Base-by-base conservation (phyloP, 176 grass and related monocot species). In the Paspalum vaginatum region DNA sequence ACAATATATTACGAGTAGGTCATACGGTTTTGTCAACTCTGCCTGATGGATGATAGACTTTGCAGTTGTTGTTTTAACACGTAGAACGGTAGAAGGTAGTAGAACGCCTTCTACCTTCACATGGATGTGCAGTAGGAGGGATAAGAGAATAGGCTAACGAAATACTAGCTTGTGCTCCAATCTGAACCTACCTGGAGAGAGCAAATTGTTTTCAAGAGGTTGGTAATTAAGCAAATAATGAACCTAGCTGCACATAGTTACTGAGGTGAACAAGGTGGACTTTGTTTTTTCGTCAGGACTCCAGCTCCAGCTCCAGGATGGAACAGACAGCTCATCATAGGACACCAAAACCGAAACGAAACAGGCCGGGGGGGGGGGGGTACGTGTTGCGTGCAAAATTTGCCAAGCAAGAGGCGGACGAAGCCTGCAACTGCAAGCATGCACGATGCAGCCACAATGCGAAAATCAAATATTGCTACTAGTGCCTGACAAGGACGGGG, bases 301-400 rank as follows among this genome's bases (percentile, higher is more conserved):
- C n/a, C n/a, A n/a, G n/a, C n/a, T n/a, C n/a, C n/a, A n/a, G n/a
- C n/a, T n/a, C n/a, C 17, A 41, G 25, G 18, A 62, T 49, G 55
- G 7, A 18, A 17, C 18, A n/a, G 8, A 48, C 45, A n/a, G n/a
- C n/a, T n/a, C n/a, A n/a, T 82, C 64, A 7, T 9, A 26, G 56
- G 74, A 42, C 32, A 1, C 32, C 32, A 32, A 32, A 32, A 32
- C 32, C 2, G 3, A 32, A 32, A 32, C 32, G 32, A 32, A 17
- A 32, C 26, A 63, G 21, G 57, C n/a, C n/a, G n/a, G n/a, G n/a
- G n/a, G n/a, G n/a, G n/a, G n/a, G n/a, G n/a, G n/a, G n/a, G 21
- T 37, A 2, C 68, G 22, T 26, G 40, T 60, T 68, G 9, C 52
- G 55, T 75, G 27, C 44, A 53, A 56, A 81, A 81, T 39, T 56